Evolutionary conservation across 1,284 basidiomycete species (phyloP).

Genomic region (Malassezia restricta): DNA sequence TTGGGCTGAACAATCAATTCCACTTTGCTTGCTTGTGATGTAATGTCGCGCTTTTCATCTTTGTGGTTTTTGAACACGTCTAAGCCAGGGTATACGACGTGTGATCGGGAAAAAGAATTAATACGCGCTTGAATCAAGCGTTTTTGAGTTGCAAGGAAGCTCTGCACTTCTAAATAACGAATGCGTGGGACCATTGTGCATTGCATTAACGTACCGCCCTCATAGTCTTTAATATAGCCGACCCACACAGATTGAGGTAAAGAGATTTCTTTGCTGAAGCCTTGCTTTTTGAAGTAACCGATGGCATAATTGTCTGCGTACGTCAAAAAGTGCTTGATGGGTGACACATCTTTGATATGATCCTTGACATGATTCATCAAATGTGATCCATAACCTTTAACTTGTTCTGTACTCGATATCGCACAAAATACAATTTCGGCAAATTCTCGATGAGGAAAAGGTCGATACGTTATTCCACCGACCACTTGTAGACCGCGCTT

Average conservation of each 20-base stretch:
- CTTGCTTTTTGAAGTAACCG: conserved; percentile 95
- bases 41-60: conserved; percentile 14
- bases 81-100: conserved; percentile 73
- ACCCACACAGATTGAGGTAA: conserved; percentile 85
- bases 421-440: conserved; percentile 99
- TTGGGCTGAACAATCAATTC: conserved; percentile 29
- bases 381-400: conserved; percentile 96
- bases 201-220: conserved; percentile 98
- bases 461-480: conserved; percentile 92
- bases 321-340: conserved; percentile 84
- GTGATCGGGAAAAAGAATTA: conserved; percentile 69
- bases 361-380: conserved; percentile 98
- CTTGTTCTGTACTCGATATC: conserved; percentile 88
- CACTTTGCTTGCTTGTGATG: neutral
- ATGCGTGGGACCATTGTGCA: conserved; percentile 86
- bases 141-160: conserved; percentile 68
- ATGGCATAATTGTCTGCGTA: conserved; percentile 99
- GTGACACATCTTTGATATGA: conserved; percentile 68
- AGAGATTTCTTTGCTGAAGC: conserved; percentile 88
- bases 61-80: conserved; percentile 60
- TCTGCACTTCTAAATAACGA: conserved; percentile 72
- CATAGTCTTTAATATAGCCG: conserved; percentile 99
- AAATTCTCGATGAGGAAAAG: conserved; percentile 86
- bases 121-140: conserved; percentile 67
- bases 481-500: conserved; percentile 92